Percentiles rank a stretch among this genome's conserved stretches.
phyloP scores from a whole-genome alignment of 208 protist species.

The Acanthamoeba castellanii region DNA sequence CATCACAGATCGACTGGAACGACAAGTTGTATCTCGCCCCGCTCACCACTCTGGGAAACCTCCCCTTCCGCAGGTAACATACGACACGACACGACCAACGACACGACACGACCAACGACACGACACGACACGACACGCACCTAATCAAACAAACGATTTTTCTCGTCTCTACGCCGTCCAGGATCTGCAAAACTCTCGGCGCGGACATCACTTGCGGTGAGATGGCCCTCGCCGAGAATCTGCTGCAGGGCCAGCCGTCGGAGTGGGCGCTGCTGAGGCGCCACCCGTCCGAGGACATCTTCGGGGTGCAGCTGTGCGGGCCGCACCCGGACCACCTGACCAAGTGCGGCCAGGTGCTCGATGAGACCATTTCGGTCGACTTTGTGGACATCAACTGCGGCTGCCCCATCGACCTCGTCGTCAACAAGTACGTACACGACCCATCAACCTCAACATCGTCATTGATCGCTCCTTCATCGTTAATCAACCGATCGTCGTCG shows the following conservation, averaged over 20 bases:
- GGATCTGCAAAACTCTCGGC: conserved; percentile 94
- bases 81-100: not conserved
- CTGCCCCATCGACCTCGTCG: conserved; percentile 95
- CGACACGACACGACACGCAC: too few species aligned
- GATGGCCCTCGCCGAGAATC: conserved; percentile 95
- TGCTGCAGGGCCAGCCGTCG: conserved; percentile 91
- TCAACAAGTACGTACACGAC: conserved; percentile 87
- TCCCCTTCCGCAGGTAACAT: conserved; percentile 95
- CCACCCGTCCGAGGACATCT: conserved; percentile 95
- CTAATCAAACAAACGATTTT: too few species aligned
- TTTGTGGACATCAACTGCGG: too few species aligned
- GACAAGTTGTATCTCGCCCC: conserved; percentile 96
- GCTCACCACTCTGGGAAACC: conserved; percentile 98
- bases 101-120: too few species aligned
- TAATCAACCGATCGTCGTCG: too few species aligned
- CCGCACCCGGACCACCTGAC: conserved; percentile 75
- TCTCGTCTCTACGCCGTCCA: not conserved
- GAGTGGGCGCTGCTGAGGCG: conserved; percentile 96
- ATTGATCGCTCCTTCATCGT: not conserved
- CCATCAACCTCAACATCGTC: not conserved
- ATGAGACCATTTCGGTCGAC: conserved; percentile 88
- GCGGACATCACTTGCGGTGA: conserved; percentile 96
- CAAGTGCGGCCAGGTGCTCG: conserved; percentile 78
- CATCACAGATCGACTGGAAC: conserved; percentile 88
- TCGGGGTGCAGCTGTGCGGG: conserved; percentile 94